Conservation (phyloP, 2,329 filamentous ascomycete genomes). For the Ustulina deusta region DNA sequence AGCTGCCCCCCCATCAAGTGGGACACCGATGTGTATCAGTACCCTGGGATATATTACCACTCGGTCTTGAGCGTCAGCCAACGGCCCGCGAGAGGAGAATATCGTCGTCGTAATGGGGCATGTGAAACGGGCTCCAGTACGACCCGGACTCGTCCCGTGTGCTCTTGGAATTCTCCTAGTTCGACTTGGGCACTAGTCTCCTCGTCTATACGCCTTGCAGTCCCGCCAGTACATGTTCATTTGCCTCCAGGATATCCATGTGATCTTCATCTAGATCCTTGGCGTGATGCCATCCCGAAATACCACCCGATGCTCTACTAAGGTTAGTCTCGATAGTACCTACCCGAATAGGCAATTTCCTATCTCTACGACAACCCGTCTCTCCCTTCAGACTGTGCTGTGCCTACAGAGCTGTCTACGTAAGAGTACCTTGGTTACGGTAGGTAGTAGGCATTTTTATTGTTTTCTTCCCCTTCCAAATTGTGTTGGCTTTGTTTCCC, state of each 20-base stretch:
- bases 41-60: constrained; percentile 7
- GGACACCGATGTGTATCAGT: constrained; percentile 26
- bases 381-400: too few relatives aligned
- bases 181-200: neutral
- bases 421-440: too few relatives aligned
- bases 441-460: neutral
- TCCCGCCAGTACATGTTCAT: neutral
- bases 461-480: neutral
- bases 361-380: neutral
- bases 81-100: neutral
- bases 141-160: neutral
- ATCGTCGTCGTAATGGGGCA: constrained; percentile 1
- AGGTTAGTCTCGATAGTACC: neutral
- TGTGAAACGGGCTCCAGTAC: constrained; percentile 8
- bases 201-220: neutral
- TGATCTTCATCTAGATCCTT: neutral
- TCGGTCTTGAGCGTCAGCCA: neutral
- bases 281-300: neutral
- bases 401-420: too few relatives aligned
- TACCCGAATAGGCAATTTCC: constrained; percentile 27
- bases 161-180: neutral
- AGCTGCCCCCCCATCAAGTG: constrained; percentile 8
- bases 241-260: neutral
- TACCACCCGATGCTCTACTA: neutral
- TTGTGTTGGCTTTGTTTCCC: neutral